Base-by-base conservation (phyloP, 768 basidiomycete genomes). In the Lactifluus hygrophoroides region DNA sequence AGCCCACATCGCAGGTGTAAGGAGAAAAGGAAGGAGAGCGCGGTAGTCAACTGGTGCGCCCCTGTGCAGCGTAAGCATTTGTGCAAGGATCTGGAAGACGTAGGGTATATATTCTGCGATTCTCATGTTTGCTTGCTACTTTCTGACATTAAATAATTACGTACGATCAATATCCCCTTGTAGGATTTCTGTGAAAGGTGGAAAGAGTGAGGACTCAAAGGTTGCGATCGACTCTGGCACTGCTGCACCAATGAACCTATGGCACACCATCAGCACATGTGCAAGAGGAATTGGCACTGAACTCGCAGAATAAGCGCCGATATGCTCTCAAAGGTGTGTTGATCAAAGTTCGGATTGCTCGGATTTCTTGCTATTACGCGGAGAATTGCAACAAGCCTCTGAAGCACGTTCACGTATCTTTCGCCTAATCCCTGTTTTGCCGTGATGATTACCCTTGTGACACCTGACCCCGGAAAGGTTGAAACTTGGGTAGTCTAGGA, bases 331-430 rank as follows among this genome's bases (percentile, higher is more conserved):
- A 99, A 98, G 63, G 93, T 88, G 68, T 91, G 96, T 70, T 98
- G 96, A 70, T 96, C 94, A 72, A 99, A 98, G 64, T 87, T 85
- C 2, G 96, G 96, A 71, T 99, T 99, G 69, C 90, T 93, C 16
- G 96, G 95, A 69, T 99, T 99, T 74, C 88, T 90, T 60, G 88
- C 90, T 65, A 95, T 93, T 54, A 86, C 79, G 13, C 88, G 86
- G 30, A 97, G 78, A 66, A 98, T 94, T 27, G 73, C 71, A 55
- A 96, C 90, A 8, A 99, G 80, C 13, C 88, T 84, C 42, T 70
- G 73, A 7, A 98, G 78, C 3, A 85, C 77, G 37, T 73, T 75
- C 58, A 85, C 80, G 66, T 85, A 88, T 8, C 73, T 76, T 0
- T 88, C 83, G 0, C 79, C 84, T 43, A 98, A 75, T 3, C 83